Evolutionary conservation across 2,329 filamentous ascomycete species (phyloP).

Genomic region (Didymosphaeria variabile): DNA sequence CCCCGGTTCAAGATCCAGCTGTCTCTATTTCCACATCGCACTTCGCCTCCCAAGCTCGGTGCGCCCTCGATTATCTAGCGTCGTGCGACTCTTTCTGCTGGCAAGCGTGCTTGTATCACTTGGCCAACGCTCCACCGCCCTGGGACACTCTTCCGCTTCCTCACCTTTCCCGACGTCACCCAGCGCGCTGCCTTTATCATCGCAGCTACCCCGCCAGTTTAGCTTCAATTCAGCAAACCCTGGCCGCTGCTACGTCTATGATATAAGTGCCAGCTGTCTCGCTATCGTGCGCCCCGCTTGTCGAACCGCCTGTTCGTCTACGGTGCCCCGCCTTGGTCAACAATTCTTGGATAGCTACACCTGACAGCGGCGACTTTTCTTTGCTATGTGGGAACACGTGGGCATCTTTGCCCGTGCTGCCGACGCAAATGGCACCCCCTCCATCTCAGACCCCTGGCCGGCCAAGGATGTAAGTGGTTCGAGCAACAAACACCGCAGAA

Average conservation of each 20-base stretch:
- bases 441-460: slow-evolving; percentile 50
- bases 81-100: slow-evolving; percentile 33
- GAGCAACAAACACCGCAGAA: background rate
- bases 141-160: slow-evolving; percentile 26
- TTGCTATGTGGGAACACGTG: slow-evolving; percentile 41
- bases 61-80: slow-evolving; percentile 41
- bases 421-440: slow-evolving; percentile 37
- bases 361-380: slow-evolving; percentile 24
- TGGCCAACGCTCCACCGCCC: slow-evolving; percentile 31
- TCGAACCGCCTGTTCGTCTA: slow-evolving; percentile 3
- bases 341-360: slow-evolving; percentile 19
- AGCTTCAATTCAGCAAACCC: background rate
- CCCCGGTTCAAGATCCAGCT: slow-evolving; percentile 24
- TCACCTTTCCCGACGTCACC: slow-evolving; percentile 15
- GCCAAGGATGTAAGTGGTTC: slow-evolving; percentile 52
- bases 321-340: slow-evolving; percentile 23
- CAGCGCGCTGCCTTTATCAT: background rate
- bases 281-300: slow-evolving; percentile 14
- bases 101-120: slow-evolving; percentile 42
- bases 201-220: background rate
- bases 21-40: slow-evolving; percentile 21
- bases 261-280: slow-evolving; percentile 18
- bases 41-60: slow-evolving; percentile 25
- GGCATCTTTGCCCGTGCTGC: slow-evolving; percentile 39
- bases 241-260: slow-evolving; percentile 14